Conservation (phyloP, 441 rosid genomes). For the Eutrema salsugineum region DNA sequence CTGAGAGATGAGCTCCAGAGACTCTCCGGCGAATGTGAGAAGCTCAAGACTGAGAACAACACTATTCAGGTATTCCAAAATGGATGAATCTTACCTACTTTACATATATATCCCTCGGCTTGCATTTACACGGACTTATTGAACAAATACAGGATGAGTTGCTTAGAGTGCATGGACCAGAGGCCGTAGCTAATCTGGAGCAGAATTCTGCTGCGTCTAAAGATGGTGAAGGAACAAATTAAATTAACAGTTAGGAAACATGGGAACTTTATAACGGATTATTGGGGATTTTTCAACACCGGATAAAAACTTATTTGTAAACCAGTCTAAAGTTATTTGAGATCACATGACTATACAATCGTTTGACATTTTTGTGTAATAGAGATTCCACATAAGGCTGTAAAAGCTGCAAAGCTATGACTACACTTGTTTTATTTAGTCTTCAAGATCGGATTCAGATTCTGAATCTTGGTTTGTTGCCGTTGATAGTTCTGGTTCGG, state of each 20-base stretch:
- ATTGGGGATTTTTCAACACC: slow-evolving; percentile 24
- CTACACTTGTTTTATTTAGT: slow-evolving; percentile 19
- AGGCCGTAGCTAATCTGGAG: slow-evolving; percentile 60
- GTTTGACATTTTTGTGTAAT: slow-evolving; percentile 34
- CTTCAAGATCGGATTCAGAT: slow-evolving; percentile 22
- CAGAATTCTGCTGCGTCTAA: slow-evolving; percentile 32
- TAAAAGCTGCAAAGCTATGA: slow-evolving; percentile 22
- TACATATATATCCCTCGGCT: not conserved
- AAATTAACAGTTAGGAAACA: slow-evolving; percentile 33
- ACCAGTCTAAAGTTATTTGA: slow-evolving; percentile 22
- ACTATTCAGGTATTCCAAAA: slow-evolving; percentile 59
- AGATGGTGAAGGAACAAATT: slow-evolving; percentile 45
- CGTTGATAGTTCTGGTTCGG: not conserved
- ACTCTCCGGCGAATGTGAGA: slow-evolving; percentile 84
- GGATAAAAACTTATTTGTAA: slow-evolving; percentile 21
- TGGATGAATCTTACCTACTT: not conserved
- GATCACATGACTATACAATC: slow-evolving; percentile 35
- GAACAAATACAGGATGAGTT: slow-evolving; percentile 72
- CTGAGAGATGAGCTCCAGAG: slow-evolving; percentile 78
- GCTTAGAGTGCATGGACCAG: slow-evolving; percentile 64
- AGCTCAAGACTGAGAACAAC: slow-evolving; percentile 76
- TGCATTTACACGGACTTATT: not conserved
- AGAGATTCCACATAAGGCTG: slow-evolving; percentile 29
- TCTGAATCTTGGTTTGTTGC: slow-evolving; percentile 20
- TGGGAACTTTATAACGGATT: not conserved